Evolutionary conservation across 2,329 filamentous ascomycete genomes (phyloP).

Genomic region (Sporothrix inflata): DNA sequence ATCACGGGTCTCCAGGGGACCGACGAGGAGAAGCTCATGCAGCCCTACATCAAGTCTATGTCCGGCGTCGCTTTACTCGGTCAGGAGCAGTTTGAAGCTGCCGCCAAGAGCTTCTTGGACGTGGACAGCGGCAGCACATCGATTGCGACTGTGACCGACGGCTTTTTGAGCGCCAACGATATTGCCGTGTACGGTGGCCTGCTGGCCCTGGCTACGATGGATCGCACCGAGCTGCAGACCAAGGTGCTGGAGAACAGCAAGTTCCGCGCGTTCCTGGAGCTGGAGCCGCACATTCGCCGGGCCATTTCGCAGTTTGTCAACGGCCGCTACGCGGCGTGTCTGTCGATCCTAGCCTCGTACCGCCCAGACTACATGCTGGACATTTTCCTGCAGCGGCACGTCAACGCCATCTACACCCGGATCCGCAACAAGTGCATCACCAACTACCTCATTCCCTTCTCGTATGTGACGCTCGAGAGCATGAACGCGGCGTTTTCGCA

Average conservation of each 20-base stretch:
- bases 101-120: constrained; percentile 71
- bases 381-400: constrained; percentile 76
- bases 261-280: constrained; percentile 87
- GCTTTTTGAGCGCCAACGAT: constrained; percentile 78
- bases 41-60: constrained; percentile 57
- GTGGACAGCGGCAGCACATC: constrained; percentile 53
- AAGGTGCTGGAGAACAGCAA: constrained; percentile 76
- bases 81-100: constrained; percentile 57
- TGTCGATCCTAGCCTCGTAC: constrained; percentile 80
- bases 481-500: constrained; percentile 77
- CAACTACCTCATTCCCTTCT: constrained; percentile 91
- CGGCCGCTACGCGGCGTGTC: constrained; percentile 83
- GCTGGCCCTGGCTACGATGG: constrained; percentile 87
- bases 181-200: constrained; percentile 90
- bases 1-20: constrained; percentile 55
- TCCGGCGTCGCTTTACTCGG: constrained; percentile 56
- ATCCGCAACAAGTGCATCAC: constrained; percentile 92
- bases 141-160: constrained; percentile 64
- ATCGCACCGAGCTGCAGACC: constrained; percentile 72
- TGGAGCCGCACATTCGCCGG: constrained; percentile 91
- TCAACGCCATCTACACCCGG: constrained; percentile 68
- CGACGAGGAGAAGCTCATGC: constrained; percentile 52
- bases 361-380: constrained; percentile 88
- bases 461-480: constrained; percentile 77
- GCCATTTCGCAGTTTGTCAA: constrained; percentile 88